These are phyloP conservation scores for Guadua angustifolia DNA, from an alignment of 176 grass and related monocot species.

Conservation along the genomic window DNA sequence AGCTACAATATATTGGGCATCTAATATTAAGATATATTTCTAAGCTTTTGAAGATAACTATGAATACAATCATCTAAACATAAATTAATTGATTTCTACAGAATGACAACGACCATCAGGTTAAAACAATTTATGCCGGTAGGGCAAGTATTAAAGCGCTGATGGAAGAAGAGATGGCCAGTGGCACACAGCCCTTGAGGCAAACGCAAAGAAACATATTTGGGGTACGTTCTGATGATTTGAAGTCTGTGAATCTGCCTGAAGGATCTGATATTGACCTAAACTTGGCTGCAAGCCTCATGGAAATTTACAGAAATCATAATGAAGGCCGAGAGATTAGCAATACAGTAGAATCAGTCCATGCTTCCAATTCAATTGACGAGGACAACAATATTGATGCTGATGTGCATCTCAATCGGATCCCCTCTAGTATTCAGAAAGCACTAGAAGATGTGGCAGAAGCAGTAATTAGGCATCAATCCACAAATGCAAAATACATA, in stretches of 20 bases:
- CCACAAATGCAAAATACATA: slow-evolving; percentile 43
- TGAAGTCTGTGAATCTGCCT: slow-evolving; percentile 45
- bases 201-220: slow-evolving; percentile 49
- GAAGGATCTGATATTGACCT: slow-evolving; percentile 64
- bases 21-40: slow-evolving; percentile 17
- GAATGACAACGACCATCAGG: slow-evolving; percentile 41
- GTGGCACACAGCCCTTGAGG: slow-evolving; percentile 49
- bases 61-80: slow-evolving; percentile 1
- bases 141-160: slow-evolving; percentile 83
- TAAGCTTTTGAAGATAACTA: slow-evolving; percentile 12
- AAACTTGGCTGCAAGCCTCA: slow-evolving; percentile 63
- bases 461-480: slow-evolving; percentile 64
- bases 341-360: slow-evolving; percentile 31
- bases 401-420: slow-evolving; percentile 34
- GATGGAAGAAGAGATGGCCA: slow-evolving; percentile 90
- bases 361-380: slow-evolving; percentile 29
- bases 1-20: neutral
- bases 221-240: slow-evolving; percentile 44
- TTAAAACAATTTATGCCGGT: slow-evolving; percentile 41
- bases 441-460: slow-evolving; percentile 70
- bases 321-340: slow-evolving; percentile 45
- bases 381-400: slow-evolving; percentile 42
- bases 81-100: slow-evolving; percentile 42
- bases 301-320: slow-evolving; percentile 60
- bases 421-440: slow-evolving; percentile 57